These are phyloP conservation scores for Penicillium glabrum DNA, from an alignment of 2,329 filamentous ascomycete species.

Conservation along the genomic window DNA sequence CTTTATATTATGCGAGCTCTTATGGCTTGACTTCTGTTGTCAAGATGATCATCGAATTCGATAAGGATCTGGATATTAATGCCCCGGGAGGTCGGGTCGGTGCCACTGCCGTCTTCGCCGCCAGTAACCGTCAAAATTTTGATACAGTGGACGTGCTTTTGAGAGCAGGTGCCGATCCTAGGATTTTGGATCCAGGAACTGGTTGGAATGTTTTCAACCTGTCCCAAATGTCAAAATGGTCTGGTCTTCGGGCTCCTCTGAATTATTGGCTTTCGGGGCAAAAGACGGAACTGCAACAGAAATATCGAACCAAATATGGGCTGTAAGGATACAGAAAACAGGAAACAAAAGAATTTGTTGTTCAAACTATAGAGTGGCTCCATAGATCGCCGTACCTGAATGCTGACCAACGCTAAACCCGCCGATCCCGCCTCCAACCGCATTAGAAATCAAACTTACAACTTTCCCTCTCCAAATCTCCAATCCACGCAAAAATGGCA, in stretches of 20 bases:
- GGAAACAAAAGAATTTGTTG: no score
- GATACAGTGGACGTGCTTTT: conserved; percentile 17
- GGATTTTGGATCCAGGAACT: conserved; percentile 13
- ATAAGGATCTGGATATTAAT: conserved; percentile 17
- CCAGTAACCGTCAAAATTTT: conserved; percentile 11
- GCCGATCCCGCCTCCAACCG: conserved; percentile 4
- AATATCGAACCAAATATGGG: background rate
- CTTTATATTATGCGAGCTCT: conserved; percentile 21
- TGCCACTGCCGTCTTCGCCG: conserved; percentile 19
- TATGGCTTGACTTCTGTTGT: conserved; percentile 20
- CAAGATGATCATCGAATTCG: conserved; percentile 13
- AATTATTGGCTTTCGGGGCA: background rate
- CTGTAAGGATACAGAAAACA: background rate
- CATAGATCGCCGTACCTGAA: background rate
- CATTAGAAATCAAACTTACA: conserved; percentile 22
- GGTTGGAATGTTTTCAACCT: conserved; percentile 8
- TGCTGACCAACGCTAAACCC: conserved; percentile 3
- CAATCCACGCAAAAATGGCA: conserved; percentile 11
- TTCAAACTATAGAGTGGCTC: background rate
- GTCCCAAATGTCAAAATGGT: conserved; percentile 1
- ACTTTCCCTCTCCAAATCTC: background rate
- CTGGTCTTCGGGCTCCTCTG: conserved; percentile 9
- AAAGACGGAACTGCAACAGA: background rate
- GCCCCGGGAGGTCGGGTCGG: conserved; percentile 17
- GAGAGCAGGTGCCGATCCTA: conserved; percentile 20